Evolutionary conservation across 2,329 filamentous ascomycete species (phyloP).

Genomic region (Phialophora verrucosa): DNA sequence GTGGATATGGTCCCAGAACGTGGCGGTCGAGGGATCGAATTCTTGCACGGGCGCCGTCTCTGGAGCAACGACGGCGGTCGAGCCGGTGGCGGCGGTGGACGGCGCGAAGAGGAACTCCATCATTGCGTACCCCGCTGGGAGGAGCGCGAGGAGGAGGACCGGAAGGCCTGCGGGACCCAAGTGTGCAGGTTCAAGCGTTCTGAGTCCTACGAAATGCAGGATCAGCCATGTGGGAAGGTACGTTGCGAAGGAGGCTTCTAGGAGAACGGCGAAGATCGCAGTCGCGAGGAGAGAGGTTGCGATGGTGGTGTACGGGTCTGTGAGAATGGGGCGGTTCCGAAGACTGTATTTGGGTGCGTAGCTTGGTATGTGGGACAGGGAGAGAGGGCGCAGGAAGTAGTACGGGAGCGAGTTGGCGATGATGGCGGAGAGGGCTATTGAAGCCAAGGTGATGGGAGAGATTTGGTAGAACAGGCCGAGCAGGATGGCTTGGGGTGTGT

Average conservation of each 20-base stretch:
- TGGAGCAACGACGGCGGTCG: slow-evolving; percentile 18
- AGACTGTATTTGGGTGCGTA: slow-evolving; percentile 49
- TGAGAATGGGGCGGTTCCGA: slow-evolving; percentile 68
- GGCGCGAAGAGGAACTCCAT: slow-evolving; percentile 75
- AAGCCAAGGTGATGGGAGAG: slow-evolving; percentile 63
- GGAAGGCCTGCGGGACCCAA: slow-evolving; percentile 61
- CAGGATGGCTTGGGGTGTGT: slow-evolving; percentile 77
- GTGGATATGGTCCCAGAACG: slow-evolving; percentile 70
- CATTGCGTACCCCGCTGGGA: slow-evolving; percentile 74
- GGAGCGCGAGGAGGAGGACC: slow-evolving; percentile 57
- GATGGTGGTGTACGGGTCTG: slow-evolving; percentile 65
- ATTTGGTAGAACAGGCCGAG: slow-evolving; percentile 78
- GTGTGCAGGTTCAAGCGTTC: slow-evolving; percentile 71
- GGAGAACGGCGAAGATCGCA: slow-evolving; percentile 73
- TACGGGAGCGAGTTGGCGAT: slow-evolving; percentile 75
- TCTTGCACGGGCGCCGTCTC: slow-evolving; percentile 39
- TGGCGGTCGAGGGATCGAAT: slow-evolving; percentile 70
- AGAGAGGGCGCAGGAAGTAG: slow-evolving; percentile 71
- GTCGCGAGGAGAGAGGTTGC: slow-evolving; percentile 72
- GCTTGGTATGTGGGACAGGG: slow-evolving; percentile 66
- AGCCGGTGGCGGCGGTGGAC: slow-evolving; percentile 55
- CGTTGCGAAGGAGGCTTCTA: slow-evolving; percentile 72
- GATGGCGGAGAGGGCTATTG: slow-evolving; percentile 70
- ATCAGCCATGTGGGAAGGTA: slow-evolving; percentile 76
- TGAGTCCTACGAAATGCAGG: slow-evolving; percentile 74